Base-by-base conservation (phyloP, 1,284 basidiomycete species). In the Marasmius tenuissimus region DNA sequence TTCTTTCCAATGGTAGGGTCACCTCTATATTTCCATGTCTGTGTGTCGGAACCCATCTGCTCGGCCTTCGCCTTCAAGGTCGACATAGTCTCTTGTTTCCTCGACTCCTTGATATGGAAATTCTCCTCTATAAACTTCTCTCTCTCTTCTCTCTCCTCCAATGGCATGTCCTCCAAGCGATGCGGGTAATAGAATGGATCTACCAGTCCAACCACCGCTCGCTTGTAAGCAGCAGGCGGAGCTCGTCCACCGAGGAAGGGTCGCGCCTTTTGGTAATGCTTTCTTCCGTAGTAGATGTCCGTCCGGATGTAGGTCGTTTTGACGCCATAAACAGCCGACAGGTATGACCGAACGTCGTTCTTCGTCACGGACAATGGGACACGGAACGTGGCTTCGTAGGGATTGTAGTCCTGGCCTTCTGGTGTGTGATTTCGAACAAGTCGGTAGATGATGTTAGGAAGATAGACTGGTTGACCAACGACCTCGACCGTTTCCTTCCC, bases 321-420 rank as follows among this genome's bases (percentile, higher is more conserved):
- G 47, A 97, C 89, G 65, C 92, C 93, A 71, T 98, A 98, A 49
- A 92, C 85, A 34, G 93, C 82, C 40, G 78, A 77, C 35, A 98
- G 85, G 75, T 97, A 97, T 2, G 91, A 91, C 52, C 94, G 88
- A 38, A 98, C 80, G 75, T 96, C 94, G 65, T 91, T 93, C 78
- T 98, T 98, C 61, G 94, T 97, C 77, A 97, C 83, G 58, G 86
- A 88, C 62, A 88, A 88, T 1, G 91, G 87, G 48, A 97, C 85
- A 61, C 94, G 91, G 82, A 98, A 97, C 1, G 96, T 98, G 7
- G 96, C 96, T 74, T 95, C 91, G 79, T 90, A 96, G 1, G 95
- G 92, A 68, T 98, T 97, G 81, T 98, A 98, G 4, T 93, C 81
- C 69, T 92, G 77, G 0, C 91, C 93, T 1, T 79, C 75, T 0